Percentiles rank a stretch among this genome's conserved stretches.
phyloP scores from a whole-genome alignment of 768 basidiomycete species.

The Xerocomellus dryophilus region DNA sequence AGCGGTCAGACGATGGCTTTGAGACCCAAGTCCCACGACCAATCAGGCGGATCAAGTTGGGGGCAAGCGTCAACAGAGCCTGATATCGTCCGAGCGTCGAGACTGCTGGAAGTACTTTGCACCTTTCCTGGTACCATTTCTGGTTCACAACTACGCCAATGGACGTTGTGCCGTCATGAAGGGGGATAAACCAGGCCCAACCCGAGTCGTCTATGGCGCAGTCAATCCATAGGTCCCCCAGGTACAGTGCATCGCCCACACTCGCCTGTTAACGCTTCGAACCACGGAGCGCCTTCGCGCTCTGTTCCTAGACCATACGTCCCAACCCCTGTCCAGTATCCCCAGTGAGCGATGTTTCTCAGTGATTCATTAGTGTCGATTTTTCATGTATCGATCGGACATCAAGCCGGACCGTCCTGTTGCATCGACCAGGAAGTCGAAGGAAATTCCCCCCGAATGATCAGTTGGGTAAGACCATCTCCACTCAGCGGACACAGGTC shows the following conservation, averaged over 20 bases:
- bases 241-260: neutral
- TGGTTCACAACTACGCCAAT: conserved; percentile 64
- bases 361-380: conserved; percentile 64
- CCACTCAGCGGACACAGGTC: conserved; percentile 42
- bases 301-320: conserved; percentile 49
- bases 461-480: conserved; percentile 13
- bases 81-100: conserved; percentile 42
- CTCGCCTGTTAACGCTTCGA: conserved; percentile 68
- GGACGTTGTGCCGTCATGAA: conserved; percentile 63
- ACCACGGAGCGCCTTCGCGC: conserved; percentile 60
- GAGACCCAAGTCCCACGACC: conserved; percentile 24
- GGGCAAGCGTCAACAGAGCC: conserved; percentile 44
- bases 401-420: conserved; percentile 71
- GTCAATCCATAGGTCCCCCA: conserved; percentile 2
- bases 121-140: conserved; percentile 43
- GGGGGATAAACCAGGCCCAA: conserved; percentile 71
- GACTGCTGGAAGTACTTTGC: conserved; percentile 24
- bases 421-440: conserved; percentile 70
- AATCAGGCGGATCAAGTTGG: conserved; percentile 37
- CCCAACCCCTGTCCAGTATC: conserved; percentile 60
- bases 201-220: conserved; percentile 54
- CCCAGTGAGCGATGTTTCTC: conserved; percentile 76
- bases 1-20: conserved; percentile 8
- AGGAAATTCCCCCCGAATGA: conserved; percentile 51
- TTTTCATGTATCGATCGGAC: conserved; percentile 66